A percentile compares a stretch with the other conserved stretches of the same genome.
These are phyloP conservation scores for Dacryopinax primogenitus DNA, from an alignment of 768 basidiomycete species.

Conservation along the genomic window DNA sequence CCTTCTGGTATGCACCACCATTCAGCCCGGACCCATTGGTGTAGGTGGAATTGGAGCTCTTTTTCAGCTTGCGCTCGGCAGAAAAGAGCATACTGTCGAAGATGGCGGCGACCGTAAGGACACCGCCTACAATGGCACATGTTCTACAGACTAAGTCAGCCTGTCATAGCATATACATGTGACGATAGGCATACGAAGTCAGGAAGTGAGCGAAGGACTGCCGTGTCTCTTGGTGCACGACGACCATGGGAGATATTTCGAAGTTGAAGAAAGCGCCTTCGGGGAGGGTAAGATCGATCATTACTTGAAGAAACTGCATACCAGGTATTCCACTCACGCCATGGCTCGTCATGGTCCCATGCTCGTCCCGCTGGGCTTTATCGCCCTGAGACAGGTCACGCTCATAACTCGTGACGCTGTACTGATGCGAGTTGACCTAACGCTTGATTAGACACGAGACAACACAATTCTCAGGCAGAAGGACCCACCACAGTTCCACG, in stretches of 20 bases:
- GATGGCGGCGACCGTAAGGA: slow-evolving; percentile 83
- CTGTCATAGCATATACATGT: neutral
- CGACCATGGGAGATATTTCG: slow-evolving; percentile 92
- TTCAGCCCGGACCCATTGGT: neutral
- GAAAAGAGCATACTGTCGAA: slow-evolving; percentile 80
- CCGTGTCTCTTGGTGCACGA: slow-evolving; percentile 78
- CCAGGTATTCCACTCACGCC: slow-evolving; percentile 62
- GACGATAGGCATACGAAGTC: slow-evolving; percentile 53
- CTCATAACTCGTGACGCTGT: slow-evolving; percentile 92
- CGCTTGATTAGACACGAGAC: slow-evolving; percentile 8
- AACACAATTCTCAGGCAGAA: neutral
- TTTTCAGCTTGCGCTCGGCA: slow-evolving; percentile 61
- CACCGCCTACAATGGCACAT: slow-evolving; percentile 95
- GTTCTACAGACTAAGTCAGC: slow-evolving; percentile 42
- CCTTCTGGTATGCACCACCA: slow-evolving; percentile 7
- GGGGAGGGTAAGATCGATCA: slow-evolving; percentile 1
- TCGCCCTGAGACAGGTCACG: slow-evolving; percentile 63
- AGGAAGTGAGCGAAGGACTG: slow-evolving; percentile 97
- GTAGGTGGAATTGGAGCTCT: slow-evolving; percentile 26
- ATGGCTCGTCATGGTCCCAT: slow-evolving; percentile 46
- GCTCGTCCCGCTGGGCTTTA: slow-evolving; percentile 23
- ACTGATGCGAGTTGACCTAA: slow-evolving; percentile 81
- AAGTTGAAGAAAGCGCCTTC: slow-evolving; percentile 78
- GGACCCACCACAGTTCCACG: slow-evolving; percentile 51
- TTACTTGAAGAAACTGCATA: slow-evolving; percentile 13